Base-by-base conservation (phyloP, 2,329 filamentous ascomycete genomes). In the Colletotrichum eremochloae region DNA sequence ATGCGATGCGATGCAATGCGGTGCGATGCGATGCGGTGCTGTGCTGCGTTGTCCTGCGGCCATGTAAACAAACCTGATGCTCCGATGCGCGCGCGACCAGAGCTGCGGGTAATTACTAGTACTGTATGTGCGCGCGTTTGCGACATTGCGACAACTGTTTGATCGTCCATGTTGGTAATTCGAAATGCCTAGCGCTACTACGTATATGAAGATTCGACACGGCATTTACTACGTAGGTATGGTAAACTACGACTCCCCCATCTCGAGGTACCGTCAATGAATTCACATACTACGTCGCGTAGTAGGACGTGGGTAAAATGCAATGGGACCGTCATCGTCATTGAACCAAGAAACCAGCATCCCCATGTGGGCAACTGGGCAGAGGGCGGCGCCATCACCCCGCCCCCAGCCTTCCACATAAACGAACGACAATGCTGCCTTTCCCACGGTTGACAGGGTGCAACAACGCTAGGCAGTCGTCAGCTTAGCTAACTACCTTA, bases 61-160 rank as follows among this genome's bases (percentile, higher is more conserved):
- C 14, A 58, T 44, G 62, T 46, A 71, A 71, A 71, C 58, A 68
- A 68, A 68, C 48, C 64, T 12, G 31, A 36, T 50, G 44, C 29
- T 20, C 58, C 31, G 64, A 68, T 62, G 68, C 56, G 63, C 64
- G 14, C 38, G 14, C 12, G 42, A 24, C 44, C 46, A 62, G 58
- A 62, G 42, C 44, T 57, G 66, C 66, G 52, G 61, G 67, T 65
- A 62, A 58, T 46, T 42, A 18, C 24, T 24, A 24, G 24, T 24
- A 15, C 3, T 7, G 15, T 18, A 2, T 11, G 3, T 20, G 44
- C 5, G 46, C 12, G 36, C 52, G 67, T 69, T 65, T 57, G 52
- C 52, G 55, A 46, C 50, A 50, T 31, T n/a, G n/a, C 63, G 48
- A 53, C 63, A 42, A 50, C 20, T 63, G 60, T 63, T 63, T 63